Evolutionary conservation across 2,329 filamentous ascomycete genomes (phyloP).

Genomic region (Talaromyces sp.): DNA sequence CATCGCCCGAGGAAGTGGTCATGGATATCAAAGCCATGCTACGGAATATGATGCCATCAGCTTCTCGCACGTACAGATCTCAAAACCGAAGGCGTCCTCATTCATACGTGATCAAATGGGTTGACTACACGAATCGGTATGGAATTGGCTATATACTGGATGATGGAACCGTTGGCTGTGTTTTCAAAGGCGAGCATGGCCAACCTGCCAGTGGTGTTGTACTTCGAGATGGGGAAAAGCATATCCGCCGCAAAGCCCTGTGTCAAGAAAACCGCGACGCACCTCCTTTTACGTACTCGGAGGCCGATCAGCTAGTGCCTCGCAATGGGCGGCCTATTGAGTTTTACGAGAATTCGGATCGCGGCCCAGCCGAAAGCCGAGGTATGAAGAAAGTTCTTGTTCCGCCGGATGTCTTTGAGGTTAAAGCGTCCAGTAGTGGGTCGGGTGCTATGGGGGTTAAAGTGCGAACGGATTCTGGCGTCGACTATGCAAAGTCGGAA

Average conservation of each 20-base stretch:
- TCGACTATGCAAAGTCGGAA: conserved; percentile 34
- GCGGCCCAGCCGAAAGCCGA: conserved; percentile 25
- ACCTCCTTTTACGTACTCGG: conserved; percentile 29
- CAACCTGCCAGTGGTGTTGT: conserved; percentile 43
- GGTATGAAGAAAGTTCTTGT: conserved; percentile 40
- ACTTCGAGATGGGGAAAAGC: conserved; percentile 42
- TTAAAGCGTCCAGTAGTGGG: conserved; percentile 24
- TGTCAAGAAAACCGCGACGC: conserved; percentile 28
- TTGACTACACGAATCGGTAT: conserved; percentile 50
- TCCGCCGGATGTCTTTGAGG: conserved; percentile 36
- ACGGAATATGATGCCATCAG: conserved; percentile 29
- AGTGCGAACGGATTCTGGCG: conserved; percentile 26
- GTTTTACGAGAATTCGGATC: conserved; percentile 44
- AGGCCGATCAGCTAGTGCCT: conserved; percentile 42
- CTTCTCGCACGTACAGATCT: conserved; percentile 23
- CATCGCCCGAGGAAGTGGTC: conserved; percentile 37
- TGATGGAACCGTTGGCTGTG: conserved; percentile 47
- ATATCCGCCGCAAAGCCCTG: conserved; percentile 43
- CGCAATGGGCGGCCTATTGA: conserved; percentile 39
- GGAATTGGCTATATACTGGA: conserved; percentile 50
- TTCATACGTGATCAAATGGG: conserved; percentile 49
- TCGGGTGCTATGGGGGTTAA: conserved; percentile 25
- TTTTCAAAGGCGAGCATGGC: conserved; percentile 44
- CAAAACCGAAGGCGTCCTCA: conserved; percentile 30
- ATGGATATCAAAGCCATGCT: conserved; percentile 36